Evolutionary conservation across 2,329 filamentous ascomycete genomes (phyloP), one percentile per base, ranked within the genome.

Genomic region (Davidsoniella virescens): DNA sequence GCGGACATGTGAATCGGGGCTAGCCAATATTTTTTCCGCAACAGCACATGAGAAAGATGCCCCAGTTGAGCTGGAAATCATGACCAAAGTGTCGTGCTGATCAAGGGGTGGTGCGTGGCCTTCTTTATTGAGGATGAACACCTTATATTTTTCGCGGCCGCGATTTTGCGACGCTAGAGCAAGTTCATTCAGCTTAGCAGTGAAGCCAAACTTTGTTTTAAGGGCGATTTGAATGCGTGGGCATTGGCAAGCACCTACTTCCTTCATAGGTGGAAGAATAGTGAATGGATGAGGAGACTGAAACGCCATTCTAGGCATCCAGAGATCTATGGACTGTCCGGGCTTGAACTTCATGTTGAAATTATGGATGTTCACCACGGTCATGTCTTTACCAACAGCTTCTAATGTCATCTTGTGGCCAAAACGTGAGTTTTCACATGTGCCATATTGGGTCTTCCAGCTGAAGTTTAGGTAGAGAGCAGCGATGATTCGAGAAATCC

Each of bases 11-110:
- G 64, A 61, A 29, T 66, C 64, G 1, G 76, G 65, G 1, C 75
- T 64, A 52, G 68, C 70, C 54, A 53, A 40, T 36, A 51, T 50
- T 29, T 47, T 48, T 43, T 80, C 75, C 0, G 79, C 63, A 2
- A 80, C 73, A 0, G 76, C 74, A 7, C 79, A 61, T 1, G 73
- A 76, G 51, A 76, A 80, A 2, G 75, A 79, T 1, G 76, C 72
- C 14, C 76, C 76, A 0, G 76, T 80, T 0, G 76, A 80, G 1
- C 76, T 76, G 0, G 75, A 76, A 41, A 80, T 72, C 5, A 80
- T 63, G 3, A 80, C 63, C 38, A 80, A 60, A 0, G 75, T 76
- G 59, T 80, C 76, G 57, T 73, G 79, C 0, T 72, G 64, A 44
- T 77, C 67, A 72, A 74, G 77, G 4, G 65, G 64, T 0, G 74